Evolutionary conservation across 2,329 filamentous ascomycete genomes (phyloP).

Genomic region (Alternaria solani): DNA sequence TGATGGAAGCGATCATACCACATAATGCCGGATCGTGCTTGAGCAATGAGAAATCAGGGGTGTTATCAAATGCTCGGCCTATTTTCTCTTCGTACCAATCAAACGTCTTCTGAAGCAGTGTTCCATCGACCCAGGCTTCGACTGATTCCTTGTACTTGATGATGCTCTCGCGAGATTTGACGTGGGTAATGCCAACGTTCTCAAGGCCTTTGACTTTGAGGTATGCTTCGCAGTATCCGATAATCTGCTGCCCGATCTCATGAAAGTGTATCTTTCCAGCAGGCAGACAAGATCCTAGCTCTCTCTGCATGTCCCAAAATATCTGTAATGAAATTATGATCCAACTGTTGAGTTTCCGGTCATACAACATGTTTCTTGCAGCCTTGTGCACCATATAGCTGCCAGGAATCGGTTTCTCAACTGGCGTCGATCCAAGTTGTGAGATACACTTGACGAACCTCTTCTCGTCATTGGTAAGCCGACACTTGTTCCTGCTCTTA

Average conservation of each 20-base stretch:
- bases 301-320: neutral
- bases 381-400: neutral
- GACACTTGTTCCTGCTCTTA: neutral
- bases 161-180: neutral
- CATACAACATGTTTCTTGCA: neutral
- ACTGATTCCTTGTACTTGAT: neutral
- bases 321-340: neutral
- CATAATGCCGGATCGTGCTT: neutral
- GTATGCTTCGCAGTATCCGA: neutral
- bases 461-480: neutral
- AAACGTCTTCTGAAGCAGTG: neutral
- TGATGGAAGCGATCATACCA: neutral
- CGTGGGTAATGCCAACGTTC: neutral
- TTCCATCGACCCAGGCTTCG: neutral
- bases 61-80: neutral
- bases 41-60: neutral
- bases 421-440: neutral
- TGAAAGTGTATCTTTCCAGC: neutral
- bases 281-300: neutral
- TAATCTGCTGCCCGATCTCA: neutral
- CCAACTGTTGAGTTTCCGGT: neutral
- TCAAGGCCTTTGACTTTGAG: neutral
- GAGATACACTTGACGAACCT: neutral
- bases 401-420: too few relatives aligned
- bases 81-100: neutral